phyloP scores from a whole-genome alignment of 148 eudicot genomes.

The Polygonum aviculare region DNA sequence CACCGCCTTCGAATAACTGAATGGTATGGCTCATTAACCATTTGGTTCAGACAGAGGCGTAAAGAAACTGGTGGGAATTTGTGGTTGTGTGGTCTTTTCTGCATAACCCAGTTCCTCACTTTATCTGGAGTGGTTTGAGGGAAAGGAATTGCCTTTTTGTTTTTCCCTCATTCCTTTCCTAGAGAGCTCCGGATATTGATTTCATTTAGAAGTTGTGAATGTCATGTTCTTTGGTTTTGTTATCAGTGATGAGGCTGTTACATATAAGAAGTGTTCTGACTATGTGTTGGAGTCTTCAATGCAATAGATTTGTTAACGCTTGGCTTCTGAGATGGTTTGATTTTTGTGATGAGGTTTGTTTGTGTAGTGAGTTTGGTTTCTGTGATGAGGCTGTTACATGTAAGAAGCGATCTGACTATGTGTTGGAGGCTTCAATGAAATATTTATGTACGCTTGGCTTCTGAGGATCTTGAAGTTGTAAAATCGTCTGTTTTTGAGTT shows the following conservation, averaged over 20 bases:
- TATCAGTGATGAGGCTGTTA: slow-evolving; percentile 47
- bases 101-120: neutral
- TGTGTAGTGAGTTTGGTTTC: neutral
- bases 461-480: neutral
- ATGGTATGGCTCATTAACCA: slow-evolving; percentile 1
- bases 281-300: slow-evolving; percentile 24
- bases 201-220: neutral
- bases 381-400: slow-evolving; percentile 57
- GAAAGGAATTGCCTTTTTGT: slow-evolving; percentile 9
- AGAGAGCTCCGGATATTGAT: slow-evolving; percentile 18
- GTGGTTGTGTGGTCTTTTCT: neutral
- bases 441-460: neutral
- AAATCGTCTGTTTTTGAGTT: neutral
- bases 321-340: neutral
- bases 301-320: slow-evolving; percentile 19
- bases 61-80: slow-evolving; percentile 4
- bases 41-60: slow-evolving; percentile 38
- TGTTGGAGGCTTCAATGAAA: slow-evolving; percentile 13
- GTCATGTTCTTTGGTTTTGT: neutral
- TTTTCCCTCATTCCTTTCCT: slow-evolving; percentile 17
- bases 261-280: slow-evolving; percentile 48
- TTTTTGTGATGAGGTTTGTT: neutral
- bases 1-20: slow-evolving; percentile 25
- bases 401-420: slow-evolving; percentile 37
- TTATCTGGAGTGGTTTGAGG: slow-evolving; percentile 16